Evolutionary conservation across 1,139 yeast genomes (phyloP), one percentile per base, ranked within the genome.

Genomic region (Nakaseomyces delphensis): DNA sequence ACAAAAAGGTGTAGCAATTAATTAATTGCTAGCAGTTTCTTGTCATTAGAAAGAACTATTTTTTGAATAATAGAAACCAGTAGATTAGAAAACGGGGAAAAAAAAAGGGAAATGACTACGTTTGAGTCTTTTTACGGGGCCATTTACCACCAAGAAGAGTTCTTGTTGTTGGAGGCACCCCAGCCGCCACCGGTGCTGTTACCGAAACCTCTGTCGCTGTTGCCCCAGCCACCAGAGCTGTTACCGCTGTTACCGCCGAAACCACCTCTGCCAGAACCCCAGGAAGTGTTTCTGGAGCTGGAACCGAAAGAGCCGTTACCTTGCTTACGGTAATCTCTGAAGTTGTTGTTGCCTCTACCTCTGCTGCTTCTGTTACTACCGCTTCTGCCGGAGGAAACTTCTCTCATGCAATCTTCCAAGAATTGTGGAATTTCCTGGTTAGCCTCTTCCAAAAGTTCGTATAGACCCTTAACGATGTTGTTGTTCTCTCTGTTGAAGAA

Each of bases 371-470:
- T 68, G 45, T 77, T 74, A 45, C 82, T 70, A 44, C 80, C 71
- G 46, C 80, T 69, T 52, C 78, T 70, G 52, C 83, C 80, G 55
- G 70, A 73, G 42, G 82, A 68, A 44, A 77, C 68, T 71, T 89
- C 97, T 70, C 95, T 83, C 48, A 85, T 71, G 55, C 87, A 77
- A 54, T 81, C 76, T 54, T 74, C 76, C 65, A 91, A 77, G 73
- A 91, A 91, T 50, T 77, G 77, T 53, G 98, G 98, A 55, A 89
- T 83, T 66, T 89, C 97, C 73, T 91, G 99, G 72, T 91, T 89
- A 53, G 98, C 97, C 71, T 91, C 99, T 57, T 78, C 67, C 62
- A 91, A 79, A 59, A 93, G 76, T 48, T 85, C 96, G 62, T 86
- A 67, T 66, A 91, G 71, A 50, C 89, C 96, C 67, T 86, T 85